Conservation (phyloP, 139 green algal genomes). For the Micromonas commoda region DNA sequence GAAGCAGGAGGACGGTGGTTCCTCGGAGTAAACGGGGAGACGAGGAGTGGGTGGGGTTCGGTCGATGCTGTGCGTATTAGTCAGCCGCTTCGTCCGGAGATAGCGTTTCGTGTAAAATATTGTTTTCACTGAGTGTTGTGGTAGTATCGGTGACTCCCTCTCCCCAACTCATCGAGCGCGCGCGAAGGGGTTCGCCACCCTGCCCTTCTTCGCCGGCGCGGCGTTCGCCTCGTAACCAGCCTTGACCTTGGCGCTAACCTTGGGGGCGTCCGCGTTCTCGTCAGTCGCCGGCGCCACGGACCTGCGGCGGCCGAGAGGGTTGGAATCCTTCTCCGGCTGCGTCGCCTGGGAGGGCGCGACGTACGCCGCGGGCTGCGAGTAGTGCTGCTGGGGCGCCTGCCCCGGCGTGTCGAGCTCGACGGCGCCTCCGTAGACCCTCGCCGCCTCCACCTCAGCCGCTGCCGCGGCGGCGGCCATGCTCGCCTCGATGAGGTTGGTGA, state of each 20-base stretch:
- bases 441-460: neutral
- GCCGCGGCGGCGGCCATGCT: neutral
- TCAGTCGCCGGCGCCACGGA: neutral
- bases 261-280: neutral
- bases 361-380: neutral
- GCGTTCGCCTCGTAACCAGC: neutral
- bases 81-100: neutral
- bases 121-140: neutral
- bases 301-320: neutral
- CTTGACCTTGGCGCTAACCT: neutral
- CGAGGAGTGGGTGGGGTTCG: neutral
- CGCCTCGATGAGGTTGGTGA: neutral
- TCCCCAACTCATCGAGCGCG: neutral
- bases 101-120: neutral
- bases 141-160: too few species aligned
- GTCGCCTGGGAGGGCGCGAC: neutral
- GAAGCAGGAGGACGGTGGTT: constrained; percentile 29
- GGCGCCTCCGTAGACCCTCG: neutral
- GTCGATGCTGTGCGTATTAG: too few species aligned
- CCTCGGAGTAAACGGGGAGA: neutral
- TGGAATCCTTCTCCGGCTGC: neutral
- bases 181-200: neutral
- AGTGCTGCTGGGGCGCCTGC: neutral
- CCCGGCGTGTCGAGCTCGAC: neutral
- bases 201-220: neutral